These are phyloP conservation scores for Zhuliangozyma parablackwelliae DNA, from an alignment of 1,139 yeast genomes.

Conservation along the genomic window DNA sequence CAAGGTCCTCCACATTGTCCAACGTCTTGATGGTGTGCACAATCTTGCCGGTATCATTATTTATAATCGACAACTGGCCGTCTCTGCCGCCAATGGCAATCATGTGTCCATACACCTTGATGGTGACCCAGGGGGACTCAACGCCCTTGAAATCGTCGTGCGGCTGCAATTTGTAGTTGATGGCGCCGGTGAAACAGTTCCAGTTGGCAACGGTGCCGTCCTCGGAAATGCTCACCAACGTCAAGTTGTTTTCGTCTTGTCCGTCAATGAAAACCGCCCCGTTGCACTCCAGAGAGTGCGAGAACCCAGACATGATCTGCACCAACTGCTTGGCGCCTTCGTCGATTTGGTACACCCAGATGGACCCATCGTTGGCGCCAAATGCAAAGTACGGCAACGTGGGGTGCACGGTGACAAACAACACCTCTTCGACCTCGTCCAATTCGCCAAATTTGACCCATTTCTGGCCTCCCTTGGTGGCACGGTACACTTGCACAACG, in stretches of 20 bases:
- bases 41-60: constrained; percentile 66
- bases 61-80: constrained; percentile 75
- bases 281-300: constrained; percentile 76
- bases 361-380: constrained; percentile 90
- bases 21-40: constrained; percentile 63
- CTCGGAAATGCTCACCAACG: constrained; percentile 75
- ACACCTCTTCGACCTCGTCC: constrained; percentile 78
- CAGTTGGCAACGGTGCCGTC: constrained; percentile 85
- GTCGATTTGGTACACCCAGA: constrained; percentile 84
- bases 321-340: constrained; percentile 49
- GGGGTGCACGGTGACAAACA: constrained; percentile 81
- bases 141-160: constrained; percentile 62
- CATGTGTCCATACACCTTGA: constrained; percentile 44
- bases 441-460: constrained; percentile 72
- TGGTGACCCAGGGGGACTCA: constrained; percentile 84
- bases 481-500: constrained; percentile 66
- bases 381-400: constrained; percentile 76
- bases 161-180: constrained; percentile 60
- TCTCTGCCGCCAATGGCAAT: constrained; percentile 81
- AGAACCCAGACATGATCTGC: constrained; percentile 75
- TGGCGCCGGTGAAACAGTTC: constrained; percentile 80
- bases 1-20: constrained; percentile 57
- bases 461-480: constrained; percentile 70
- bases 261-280: constrained; percentile 69
- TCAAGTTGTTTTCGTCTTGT: constrained; percentile 55